Base-by-base conservation (phyloP, 2,329 filamentous ascomycete species). In the Sclerotinia trifoliorum region DNA sequence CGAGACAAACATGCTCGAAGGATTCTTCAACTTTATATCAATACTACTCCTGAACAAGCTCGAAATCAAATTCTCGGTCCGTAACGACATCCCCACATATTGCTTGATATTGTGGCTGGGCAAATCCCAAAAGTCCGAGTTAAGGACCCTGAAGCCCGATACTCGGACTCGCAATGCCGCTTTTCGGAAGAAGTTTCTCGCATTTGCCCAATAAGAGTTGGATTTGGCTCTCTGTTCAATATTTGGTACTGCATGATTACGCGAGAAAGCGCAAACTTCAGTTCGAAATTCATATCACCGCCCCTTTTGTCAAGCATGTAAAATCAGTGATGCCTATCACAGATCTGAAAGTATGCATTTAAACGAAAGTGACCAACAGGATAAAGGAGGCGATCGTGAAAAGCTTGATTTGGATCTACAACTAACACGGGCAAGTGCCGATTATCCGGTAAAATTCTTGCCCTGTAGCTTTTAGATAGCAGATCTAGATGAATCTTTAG, bases 61-160 rank as follows among this genome's bases (percentile, higher is more conserved):
- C 13, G 35, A 49, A 8, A 13, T 35, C 21, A n/a, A 49, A n/a
- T n/a, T 62, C 21, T 62, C 58, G 58, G 58, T 62, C 58, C 44
- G 29, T n/a, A 49, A 24, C 21, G 5, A 35, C 11, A 35, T 61
- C 42, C 57, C 57, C 42, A 61, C 42, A 35, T n/a, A 7, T 56
- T 44, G 8, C 8, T 60, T n/a, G 29, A 46, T 60, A 60, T 19
- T 46, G 57, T n/a, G 42, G 57, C 19, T 35, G 35, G 54, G 54
- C 21, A 15, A 35, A 56, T 57, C 21, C 52, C 63, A 66, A 52
- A 32, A 55, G 48, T 57, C n/a, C 15, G 19, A 17, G 26, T 19
- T 17, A 19, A 58, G 44, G 51, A 62, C 52, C 49, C 46, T 46
- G 24, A 46, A 54, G 44, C 65, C 65, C 65, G 65, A 66, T 61